Conservation (phyloP, 2,329 filamentous ascomycete species). For the Sporothrix protearum region DNA sequence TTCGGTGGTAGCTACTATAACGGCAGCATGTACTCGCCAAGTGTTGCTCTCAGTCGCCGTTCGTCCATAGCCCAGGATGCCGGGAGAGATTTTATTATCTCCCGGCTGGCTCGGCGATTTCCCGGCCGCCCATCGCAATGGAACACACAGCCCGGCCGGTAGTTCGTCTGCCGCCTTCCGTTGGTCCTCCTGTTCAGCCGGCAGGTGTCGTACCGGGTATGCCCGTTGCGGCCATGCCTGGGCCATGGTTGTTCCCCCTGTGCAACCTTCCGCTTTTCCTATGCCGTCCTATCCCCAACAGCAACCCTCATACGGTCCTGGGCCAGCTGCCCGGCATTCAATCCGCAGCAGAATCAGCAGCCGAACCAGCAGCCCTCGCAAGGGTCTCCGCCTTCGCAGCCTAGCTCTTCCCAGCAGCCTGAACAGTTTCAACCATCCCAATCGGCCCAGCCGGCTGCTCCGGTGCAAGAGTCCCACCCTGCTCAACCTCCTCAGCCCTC, state of each 20-base stretch:
- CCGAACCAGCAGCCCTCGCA: constrained; percentile 3
- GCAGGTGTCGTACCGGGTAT: not conserved
- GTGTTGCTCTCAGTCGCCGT: constrained; percentile 79
- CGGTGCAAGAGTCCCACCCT: not conserved
- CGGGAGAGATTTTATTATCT: constrained; percentile 70
- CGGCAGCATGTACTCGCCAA: constrained; percentile 78
- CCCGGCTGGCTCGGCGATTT: constrained; percentile 77
- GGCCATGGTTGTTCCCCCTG: not conserved
- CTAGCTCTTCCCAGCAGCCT: not conserved
- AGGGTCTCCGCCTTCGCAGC: not conserved
- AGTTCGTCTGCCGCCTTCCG: constrained; percentile 73
- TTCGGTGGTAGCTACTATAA: constrained; percentile 59
- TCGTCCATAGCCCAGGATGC: constrained; percentile 71
- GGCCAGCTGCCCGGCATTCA: not conserved
- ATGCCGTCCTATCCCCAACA: not conserved
- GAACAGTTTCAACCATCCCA: not conserved
- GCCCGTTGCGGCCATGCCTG: not conserved
- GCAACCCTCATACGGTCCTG: not conserved
- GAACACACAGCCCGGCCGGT: constrained; percentile 63
- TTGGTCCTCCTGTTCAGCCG: constrained; percentile 30
- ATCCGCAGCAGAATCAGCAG: not conserved
- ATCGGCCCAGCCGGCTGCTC: not conserved
- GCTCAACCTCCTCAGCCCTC: not conserved
- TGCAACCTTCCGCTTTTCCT: not conserved
- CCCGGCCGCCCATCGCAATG: constrained; percentile 59